phyloP scores from a whole-genome alignment of 2,329 filamentous ascomycete genomes.

The Ilyonectria robusta region DNA sequence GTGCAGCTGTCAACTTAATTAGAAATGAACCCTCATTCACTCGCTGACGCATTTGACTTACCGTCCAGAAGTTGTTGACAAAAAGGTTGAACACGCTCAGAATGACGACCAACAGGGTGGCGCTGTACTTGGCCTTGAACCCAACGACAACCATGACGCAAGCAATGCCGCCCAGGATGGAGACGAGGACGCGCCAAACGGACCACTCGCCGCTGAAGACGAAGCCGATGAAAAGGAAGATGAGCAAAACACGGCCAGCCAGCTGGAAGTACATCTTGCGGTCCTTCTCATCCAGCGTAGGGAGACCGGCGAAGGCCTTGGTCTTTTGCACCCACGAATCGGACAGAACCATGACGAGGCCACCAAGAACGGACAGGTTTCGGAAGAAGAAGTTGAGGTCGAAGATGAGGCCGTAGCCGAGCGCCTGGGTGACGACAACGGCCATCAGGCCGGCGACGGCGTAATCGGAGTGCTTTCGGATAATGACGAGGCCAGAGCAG shows the following conservation, averaged over 20 bases:
- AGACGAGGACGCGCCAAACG: conserved; percentile 88
- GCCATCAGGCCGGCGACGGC: conserved; percentile 91
- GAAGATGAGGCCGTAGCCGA: conserved; percentile 98
- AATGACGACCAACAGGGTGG: conserved; percentile 93
- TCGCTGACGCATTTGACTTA: conserved; percentile 62
- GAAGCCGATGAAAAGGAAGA: conserved; percentile 98
- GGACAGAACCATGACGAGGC: conserved; percentile 96
- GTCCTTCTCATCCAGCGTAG: conserved; percentile 97
- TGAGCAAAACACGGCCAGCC: conserved; percentile 92
- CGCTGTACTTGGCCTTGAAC: conserved; percentile 99
- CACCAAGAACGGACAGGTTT: conserved; percentile 97
- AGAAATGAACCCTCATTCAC: background rate
- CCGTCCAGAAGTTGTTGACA: conserved; percentile 99
- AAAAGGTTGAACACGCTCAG: conserved; percentile 96
- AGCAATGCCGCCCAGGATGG: conserved; percentile 86
- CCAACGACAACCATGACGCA: conserved; percentile 99
- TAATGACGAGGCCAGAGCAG: conserved; percentile 89
- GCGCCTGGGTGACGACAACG: conserved; percentile 92
- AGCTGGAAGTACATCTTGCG: conserved; percentile 99
- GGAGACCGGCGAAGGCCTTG: conserved; percentile 95
- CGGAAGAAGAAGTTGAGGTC: conserved; percentile 99
- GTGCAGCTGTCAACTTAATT: conserved; percentile 76
- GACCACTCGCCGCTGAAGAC: conserved; percentile 96
- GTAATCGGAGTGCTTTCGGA: conserved; percentile 92
- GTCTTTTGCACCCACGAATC: conserved; percentile 99